Evolutionary conservation across 148 eudicot species (phyloP).

Genomic region (Chenopodium album): DNA sequence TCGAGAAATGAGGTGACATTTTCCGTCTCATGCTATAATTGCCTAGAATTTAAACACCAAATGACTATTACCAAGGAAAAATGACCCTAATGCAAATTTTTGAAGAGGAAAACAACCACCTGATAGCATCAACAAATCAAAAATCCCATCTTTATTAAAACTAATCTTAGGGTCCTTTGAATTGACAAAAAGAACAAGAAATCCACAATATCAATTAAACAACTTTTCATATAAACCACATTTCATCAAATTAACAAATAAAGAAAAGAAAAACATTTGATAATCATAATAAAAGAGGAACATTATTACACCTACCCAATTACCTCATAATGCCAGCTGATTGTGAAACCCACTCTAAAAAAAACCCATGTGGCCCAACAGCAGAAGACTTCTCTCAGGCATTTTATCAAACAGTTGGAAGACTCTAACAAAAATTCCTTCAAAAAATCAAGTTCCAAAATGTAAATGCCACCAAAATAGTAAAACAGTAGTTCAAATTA

Average conservation of each 20-base stretch:
- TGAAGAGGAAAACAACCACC: neutral
- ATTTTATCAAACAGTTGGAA: conserved; percentile 22
- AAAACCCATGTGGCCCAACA: neutral
- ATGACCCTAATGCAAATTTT: neutral
- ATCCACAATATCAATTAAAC: neutral
- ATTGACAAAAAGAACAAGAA: neutral
- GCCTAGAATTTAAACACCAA: neutral
- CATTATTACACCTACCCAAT: conserved; percentile 1
- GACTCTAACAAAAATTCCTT: neutral
- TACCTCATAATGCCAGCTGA: conserved; percentile 4
- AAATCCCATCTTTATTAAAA: too few relatives aligned
- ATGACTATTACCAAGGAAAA: neutral
- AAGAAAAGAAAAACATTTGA: neutral
- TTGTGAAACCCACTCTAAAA: conserved; percentile 6
- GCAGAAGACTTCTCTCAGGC: conserved; percentile 4
- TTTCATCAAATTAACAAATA: neutral
- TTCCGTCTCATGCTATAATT: neutral
- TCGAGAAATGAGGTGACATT: neutral
- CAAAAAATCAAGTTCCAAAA: neutral
- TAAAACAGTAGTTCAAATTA: too few relatives aligned
- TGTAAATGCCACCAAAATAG: too few relatives aligned
- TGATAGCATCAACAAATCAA: neutral
- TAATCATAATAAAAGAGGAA: neutral
- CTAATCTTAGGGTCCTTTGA: neutral
- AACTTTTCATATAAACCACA: neutral